These are phyloP conservation scores for Coelastrella sp. DNA, from an alignment of 139 green algal genomes.

Conservation along the genomic window DNA sequence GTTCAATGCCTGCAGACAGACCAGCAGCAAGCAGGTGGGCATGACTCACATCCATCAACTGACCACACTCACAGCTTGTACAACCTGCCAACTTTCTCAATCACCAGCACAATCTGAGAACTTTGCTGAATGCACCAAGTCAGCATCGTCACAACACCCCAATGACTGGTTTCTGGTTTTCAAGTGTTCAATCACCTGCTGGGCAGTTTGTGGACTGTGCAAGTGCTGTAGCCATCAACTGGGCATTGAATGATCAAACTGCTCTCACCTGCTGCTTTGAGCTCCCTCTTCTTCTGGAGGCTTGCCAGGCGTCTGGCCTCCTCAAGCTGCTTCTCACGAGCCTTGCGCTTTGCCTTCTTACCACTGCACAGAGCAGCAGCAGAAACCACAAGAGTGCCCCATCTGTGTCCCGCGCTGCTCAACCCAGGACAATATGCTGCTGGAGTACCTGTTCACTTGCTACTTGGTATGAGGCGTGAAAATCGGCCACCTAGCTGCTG, in stretches of 20 bases:
- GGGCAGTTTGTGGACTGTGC: neutral
- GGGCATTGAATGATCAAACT: neutral
- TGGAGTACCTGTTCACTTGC: too few relatives aligned
- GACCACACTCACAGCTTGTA: too few relatives aligned
- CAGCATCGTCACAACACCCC: too few relatives aligned
- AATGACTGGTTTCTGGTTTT: neutral
- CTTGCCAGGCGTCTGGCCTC: slow-evolving; percentile 94
- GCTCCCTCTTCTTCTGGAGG: slow-evolving; percentile 97
- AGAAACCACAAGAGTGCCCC: neutral
- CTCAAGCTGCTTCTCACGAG: slow-evolving; percentile 97
- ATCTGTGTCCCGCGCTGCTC: neutral
- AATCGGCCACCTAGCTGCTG: neutral
- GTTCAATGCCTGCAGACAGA: slow-evolving; percentile 39
- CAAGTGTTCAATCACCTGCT: neutral
- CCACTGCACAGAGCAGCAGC: slow-evolving; percentile 68
- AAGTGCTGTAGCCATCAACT: too few relatives aligned
- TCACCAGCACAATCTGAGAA: too few relatives aligned
- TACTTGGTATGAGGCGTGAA: too few relatives aligned
- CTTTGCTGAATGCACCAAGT: too few relatives aligned
- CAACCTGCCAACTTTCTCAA: too few relatives aligned
- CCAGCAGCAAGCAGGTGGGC: neutral
- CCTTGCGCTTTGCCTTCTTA: slow-evolving; percentile 99
- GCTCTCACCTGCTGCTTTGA: slow-evolving; percentile 84
- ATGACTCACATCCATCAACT: too few relatives aligned
- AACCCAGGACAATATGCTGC: too few relatives aligned